Evolutionary conservation across 23 red algal species (phyloP), one percentile per base, ranked within the genome.

Genomic region (Gracilaria domingensis): DNA sequence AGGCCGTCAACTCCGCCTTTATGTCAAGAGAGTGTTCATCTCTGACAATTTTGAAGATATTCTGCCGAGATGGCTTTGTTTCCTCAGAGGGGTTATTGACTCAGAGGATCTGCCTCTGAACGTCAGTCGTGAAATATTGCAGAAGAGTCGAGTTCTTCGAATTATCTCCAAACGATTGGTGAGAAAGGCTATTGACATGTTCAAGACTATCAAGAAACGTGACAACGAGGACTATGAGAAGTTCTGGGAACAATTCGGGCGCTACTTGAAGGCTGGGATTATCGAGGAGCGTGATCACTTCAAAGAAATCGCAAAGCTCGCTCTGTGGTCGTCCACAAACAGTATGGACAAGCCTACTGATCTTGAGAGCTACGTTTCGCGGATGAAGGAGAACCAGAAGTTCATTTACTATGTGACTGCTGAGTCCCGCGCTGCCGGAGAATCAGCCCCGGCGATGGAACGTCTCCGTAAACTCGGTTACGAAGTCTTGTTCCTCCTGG

Each of bases 1-100:
- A 12, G 90, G 88, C 32, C 82, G 91, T 28, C 60, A 60, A 37
- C 55, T 99, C 36, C 59, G 90, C 32, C 91, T 99, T 20, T 99
- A 99, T 80, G 97, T 99, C 16, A 94, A 96, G 92, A 66, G 97
- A 29, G 97, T 99, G n/a, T 99, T 99, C 74, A 99, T 99, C 61
- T 99, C 97, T 58, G 97, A 99, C 45, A 94, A 91, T 57, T 99
- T 99, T 72, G 93, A 95, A 32, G 94, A 99, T 65, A 58, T 99
- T 25, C 42, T 99, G n/a, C 97, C 97, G 23, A 84, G 97, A 60
- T 99, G 90, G 90, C 80, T 99, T 6, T 86, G 83, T 82, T 99
- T 99, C 66, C 56, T 99, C 36, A 92, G 80, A 20, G 97, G 97
- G 9, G 97, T 99, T 57, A 83, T 99, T 21, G 97, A 99, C 76